Evolutionary conservation across 306 rosid genomes (phyloP).

Genomic region (Dalbergia oliveri): DNA sequence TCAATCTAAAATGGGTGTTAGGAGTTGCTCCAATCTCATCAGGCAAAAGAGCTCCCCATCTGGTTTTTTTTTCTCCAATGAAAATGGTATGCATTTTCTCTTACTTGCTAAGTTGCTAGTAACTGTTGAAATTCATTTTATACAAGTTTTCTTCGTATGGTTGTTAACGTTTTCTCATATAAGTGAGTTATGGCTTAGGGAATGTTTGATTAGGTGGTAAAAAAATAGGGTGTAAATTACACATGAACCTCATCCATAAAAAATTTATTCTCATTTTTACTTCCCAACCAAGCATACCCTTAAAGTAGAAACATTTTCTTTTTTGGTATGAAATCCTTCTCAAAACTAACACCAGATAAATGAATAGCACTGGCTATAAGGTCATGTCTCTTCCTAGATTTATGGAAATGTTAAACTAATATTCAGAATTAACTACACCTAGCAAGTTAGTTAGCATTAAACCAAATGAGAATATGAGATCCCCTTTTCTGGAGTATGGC

Average conservation of each 20-base stretch:
- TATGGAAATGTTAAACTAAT: background rate
- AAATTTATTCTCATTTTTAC: too few relatives aligned
- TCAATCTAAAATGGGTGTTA: slow-evolving; percentile 51
- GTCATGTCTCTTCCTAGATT: background rate
- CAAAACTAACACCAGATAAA: background rate
- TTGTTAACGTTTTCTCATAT: too few relatives aligned
- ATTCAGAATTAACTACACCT: background rate
- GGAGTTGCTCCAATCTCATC: slow-evolving; percentile 59
- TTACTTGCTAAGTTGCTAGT: slow-evolving; percentile 15
- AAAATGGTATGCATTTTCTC: slow-evolving; percentile 61
- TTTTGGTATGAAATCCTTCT: background rate
- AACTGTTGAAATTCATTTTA: background rate
- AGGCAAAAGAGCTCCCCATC: slow-evolving; percentile 83
- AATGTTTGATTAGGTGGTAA: too few relatives aligned
- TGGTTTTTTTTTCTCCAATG: slow-evolving; percentile 65
- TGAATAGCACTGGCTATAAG: background rate
- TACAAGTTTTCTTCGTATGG: background rate
- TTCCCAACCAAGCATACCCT: too few relatives aligned
- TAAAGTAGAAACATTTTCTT: background rate
- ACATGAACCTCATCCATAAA: too few relatives aligned
- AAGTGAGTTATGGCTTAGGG: too few relatives aligned
- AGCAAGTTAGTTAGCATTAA: slow-evolving; percentile 20
- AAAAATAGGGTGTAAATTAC: too few relatives aligned
- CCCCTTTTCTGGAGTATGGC: background rate
- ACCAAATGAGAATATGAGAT: background rate